phyloP scores from a whole-genome alignment of 169 alveolate species.

The Plasmodium gallinaceum region DNA sequence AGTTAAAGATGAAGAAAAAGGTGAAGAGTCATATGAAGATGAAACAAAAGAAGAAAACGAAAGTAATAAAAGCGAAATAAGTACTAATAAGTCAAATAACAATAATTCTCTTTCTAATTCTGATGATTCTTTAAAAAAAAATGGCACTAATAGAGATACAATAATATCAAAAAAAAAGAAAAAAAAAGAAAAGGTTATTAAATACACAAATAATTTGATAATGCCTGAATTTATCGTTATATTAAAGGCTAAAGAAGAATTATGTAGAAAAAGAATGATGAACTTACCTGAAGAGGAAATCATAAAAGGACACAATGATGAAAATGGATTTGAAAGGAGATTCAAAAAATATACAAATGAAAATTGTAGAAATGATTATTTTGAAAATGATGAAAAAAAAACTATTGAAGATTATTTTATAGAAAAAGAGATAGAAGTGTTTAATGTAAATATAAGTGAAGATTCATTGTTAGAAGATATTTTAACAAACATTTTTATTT shows the following conservation, averaged over 20 bases:
- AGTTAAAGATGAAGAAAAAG: not conserved
- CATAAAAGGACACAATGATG: slow-evolving; percentile 68
- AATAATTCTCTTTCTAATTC: not conserved
- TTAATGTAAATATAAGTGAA: slow-evolving; percentile 34
- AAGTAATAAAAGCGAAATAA: not conserved
- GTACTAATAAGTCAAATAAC: not conserved
- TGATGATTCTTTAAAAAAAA: not conserved
- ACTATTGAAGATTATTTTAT: slow-evolving; percentile 52
- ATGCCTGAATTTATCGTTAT: slow-evolving; percentile 48
- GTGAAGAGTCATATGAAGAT: not conserved
- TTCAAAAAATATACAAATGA: slow-evolving; percentile 39
- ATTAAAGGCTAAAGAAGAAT: slow-evolving; percentile 35
- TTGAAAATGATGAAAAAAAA: slow-evolving; percentile 47
- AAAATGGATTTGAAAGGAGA: slow-evolving; percentile 69
- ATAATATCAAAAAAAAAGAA: not conserved
- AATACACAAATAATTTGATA: not conserved
- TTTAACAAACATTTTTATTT: slow-evolving; percentile 47
- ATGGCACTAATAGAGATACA: not conserved
- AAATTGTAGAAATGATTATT: slow-evolving; percentile 59
- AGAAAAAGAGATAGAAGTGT: slow-evolving; percentile 42
- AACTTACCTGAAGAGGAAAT: slow-evolving; percentile 48
- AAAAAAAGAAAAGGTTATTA: not conserved
- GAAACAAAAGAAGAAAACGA: not conserved
- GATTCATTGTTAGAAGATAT: slow-evolving; percentile 36
- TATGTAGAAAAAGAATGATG: slow-evolving; percentile 65